Evolutionary conservation across 768 basidiomycete genomes (phyloP).

Genomic region (Trametes cubensis): DNA sequence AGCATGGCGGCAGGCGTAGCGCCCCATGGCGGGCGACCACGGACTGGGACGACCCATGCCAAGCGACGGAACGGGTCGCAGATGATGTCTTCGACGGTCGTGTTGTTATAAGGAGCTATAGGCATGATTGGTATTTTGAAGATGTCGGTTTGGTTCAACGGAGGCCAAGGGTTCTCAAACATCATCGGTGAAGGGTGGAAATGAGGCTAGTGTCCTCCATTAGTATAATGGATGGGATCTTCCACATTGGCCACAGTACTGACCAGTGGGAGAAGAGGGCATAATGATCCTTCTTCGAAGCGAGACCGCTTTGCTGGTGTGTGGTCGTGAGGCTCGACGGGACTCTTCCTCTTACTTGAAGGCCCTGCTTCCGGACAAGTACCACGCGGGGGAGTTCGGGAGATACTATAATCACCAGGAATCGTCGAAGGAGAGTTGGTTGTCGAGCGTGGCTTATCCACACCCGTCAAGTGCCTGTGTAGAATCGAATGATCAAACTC

Average conservation of each 20-base stretch:
- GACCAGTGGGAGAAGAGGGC: slow-evolving; percentile 3
- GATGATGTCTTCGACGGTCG: background rate
- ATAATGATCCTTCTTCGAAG: background rate
- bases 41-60: slow-evolving; percentile 27
- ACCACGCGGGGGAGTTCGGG: no score
- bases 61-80: slow-evolving; percentile 11
- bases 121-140: background rate
- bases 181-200: background rate
- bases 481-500: slow-evolving; percentile 19
- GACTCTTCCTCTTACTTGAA: background rate
- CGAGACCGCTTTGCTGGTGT: slow-evolving; percentile 1
- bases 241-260: background rate
- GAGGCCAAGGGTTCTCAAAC: background rate
- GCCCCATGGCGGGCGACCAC: slow-evolving; percentile 21
- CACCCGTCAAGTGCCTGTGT: background rate
- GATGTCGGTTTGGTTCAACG: background rate
- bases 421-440: no score
- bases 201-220: slow-evolving; percentile 6
- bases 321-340: background rate
- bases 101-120: slow-evolving; percentile 14
- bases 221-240: background rate
- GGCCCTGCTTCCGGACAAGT: background rate
- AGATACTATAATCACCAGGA: no score
- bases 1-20: slow-evolving; percentile 18
- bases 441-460: background rate